phyloP scores from a whole-genome alignment of 2,329 filamentous ascomycete genomes.

The Cladosporium phlei region DNA sequence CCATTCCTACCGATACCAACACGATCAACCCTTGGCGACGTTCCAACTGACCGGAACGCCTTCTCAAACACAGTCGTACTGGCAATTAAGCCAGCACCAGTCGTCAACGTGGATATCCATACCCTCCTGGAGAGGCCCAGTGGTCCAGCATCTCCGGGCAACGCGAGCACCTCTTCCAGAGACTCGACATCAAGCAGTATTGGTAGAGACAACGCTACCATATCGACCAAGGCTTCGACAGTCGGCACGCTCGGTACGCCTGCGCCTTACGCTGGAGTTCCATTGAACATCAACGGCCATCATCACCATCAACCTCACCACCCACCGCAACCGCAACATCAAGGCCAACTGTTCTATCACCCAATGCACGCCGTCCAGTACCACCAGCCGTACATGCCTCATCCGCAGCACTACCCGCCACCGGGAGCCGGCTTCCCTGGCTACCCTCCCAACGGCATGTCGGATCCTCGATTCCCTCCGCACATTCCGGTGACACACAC shows the following conservation, averaged over 20 bases:
- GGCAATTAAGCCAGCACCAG: slow-evolving; percentile 40
- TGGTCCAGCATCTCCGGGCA: slow-evolving; percentile 60
- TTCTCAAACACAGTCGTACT: slow-evolving; percentile 29
- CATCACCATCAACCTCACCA: slow-evolving; percentile 20
- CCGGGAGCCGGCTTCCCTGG: slow-evolving; percentile 3
- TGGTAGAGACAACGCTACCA: slow-evolving; percentile 8
- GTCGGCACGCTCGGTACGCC: slow-evolving; percentile 22
- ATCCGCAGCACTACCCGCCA: slow-evolving; percentile 20
- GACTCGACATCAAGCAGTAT: slow-evolving; percentile 14
- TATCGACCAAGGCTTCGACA: slow-evolving; percentile 16
- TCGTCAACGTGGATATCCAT: slow-evolving; percentile 91
- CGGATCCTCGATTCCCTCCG: slow-evolving; percentile 17
- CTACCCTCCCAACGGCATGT: slow-evolving; percentile 7
- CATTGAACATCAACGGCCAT: slow-evolving; percentile 15
- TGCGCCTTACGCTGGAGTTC: neutral
- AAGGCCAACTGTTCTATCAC: slow-evolving; percentile 23
- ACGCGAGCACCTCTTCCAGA: slow-evolving; percentile 38
- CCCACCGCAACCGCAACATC: slow-evolving; percentile 21
- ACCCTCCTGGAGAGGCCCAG: slow-evolving; percentile 73
- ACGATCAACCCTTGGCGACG: neutral
- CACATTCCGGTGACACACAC: slow-evolving; percentile 36
- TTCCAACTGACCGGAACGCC: neutral
- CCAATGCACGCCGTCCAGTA: slow-evolving; percentile 25
- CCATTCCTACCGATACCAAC: neutral
- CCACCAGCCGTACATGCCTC: slow-evolving; percentile 24